Conservation (phyloP, 2,329 filamentous ascomycete species). For the Sporothrix variecibatus region DNA sequence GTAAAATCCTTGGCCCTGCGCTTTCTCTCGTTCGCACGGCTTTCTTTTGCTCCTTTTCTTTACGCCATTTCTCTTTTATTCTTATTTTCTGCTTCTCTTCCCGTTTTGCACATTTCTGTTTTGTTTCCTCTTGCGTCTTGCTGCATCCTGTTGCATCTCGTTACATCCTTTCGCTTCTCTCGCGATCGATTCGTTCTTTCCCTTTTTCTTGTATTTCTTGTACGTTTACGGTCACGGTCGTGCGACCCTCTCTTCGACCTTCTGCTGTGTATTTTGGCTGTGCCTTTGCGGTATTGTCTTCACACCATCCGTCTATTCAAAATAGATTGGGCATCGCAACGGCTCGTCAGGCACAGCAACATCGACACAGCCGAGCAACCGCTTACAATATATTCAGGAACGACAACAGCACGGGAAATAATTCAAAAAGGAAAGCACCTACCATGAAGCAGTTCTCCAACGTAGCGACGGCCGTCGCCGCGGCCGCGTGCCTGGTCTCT, state of each 20-base stretch:
- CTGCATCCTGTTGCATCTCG: not conserved
- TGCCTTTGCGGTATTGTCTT: not conserved
- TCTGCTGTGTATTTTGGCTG: not conserved
- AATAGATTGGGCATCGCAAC: not conserved
- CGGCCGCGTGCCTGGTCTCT: slow-evolving; percentile 8
- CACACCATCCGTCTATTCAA: not conserved
- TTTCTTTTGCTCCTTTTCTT: not conserved
- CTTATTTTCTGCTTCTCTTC: not conserved
- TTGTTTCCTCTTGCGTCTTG: not conserved
- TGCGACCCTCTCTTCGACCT: not conserved
- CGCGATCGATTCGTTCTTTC: not conserved
- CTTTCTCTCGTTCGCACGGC: not conserved
- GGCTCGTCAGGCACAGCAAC: not conserved
- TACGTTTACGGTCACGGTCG: not conserved
- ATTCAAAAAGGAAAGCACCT: not conserved
- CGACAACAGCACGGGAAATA: not conserved
- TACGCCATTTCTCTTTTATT: not conserved
- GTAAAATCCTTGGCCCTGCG: not conserved
- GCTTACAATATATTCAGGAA: not conserved
- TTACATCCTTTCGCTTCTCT: not conserved
- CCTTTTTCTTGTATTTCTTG: slow-evolving; percentile 2
- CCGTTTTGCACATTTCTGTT: not conserved
- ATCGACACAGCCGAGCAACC: not conserved
- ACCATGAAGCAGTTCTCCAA: not conserved
- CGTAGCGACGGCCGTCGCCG: not conserved